Evolutionary conservation across 1,284 basidiomycete species (phyloP), one percentile per base, ranked within the genome.

Genomic region (Sporisorium graminicola): DNA sequence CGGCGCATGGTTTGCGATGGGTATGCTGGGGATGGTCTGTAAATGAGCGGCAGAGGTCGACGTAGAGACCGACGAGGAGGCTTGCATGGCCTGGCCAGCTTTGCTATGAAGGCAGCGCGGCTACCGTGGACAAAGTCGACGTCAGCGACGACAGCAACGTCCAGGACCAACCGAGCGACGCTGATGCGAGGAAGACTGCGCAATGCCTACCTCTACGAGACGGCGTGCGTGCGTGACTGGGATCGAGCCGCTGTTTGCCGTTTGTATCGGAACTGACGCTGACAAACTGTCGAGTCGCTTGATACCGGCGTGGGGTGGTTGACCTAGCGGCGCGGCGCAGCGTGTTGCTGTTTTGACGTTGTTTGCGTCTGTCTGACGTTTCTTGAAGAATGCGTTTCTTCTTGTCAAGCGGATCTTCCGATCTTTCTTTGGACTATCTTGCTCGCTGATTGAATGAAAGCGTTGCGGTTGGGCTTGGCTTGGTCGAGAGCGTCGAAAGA

Each of bases 1-100:
- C 2, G 59, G 16, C 33, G 66, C 65, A 74, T 74, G 13, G 54
- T 27, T 51, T 5, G 51, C 22, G 33, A 33, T 49, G 33, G 49
- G 33, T 9, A 54, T 51, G 54, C n/a, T 63, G 44, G 31, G 33
- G 16, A 31, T 20, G 35, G 35, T 42, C 31, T 55, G 40, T 31
- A 53, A 35, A 43, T 44, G 40, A n/a, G 29, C 20, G 35, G 24
- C 16, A n/a, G 33, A 52, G 50, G 63, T 65, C 55, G 66, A 51
- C 8, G 56, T 31, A 52, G 62, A 44, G 52, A 61, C 29, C 40
- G 66, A 26, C 27, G 65, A 63, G 40, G 35, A 58, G 52, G 63
- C 62, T 74, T 74, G 72, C 72, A 74, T 74, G 63, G 46, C 62
- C 72, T 53, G 58, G 55, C 55, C 49, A 24, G 47, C 40, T 52